Evolutionary conservation across 2,329 filamentous ascomycete genomes (phyloP).

Genomic region (Phoma sp.): DNA sequence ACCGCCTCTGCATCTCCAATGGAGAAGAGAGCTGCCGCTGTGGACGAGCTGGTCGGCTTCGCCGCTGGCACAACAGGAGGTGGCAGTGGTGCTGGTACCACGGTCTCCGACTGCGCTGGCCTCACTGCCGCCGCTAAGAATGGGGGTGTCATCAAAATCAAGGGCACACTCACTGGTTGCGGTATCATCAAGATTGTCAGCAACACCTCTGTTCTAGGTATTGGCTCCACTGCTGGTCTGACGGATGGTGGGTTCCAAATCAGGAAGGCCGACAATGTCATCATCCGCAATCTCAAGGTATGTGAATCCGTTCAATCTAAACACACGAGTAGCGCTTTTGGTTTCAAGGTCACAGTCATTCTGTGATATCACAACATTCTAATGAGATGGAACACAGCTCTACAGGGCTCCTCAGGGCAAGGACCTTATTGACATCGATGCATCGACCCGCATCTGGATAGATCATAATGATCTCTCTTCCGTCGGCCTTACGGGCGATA

Average conservation of each 20-base stretch:
- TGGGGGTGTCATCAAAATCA: conserved; percentile 44
- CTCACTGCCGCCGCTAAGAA: conserved; percentile 57
- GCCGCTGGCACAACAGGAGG: conserved; percentile 63
- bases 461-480: conserved; percentile 71
- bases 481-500: conserved; percentile 48
- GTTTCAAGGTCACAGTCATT: no score
- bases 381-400: conserved; percentile 47
- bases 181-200: conserved; percentile 35
- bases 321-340: no score
- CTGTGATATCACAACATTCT: no score
- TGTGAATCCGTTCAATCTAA: conserved; percentile 38
- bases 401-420: conserved; percentile 63
- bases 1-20: conserved; percentile 30
- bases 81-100: conserved; percentile 60
- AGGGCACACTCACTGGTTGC: conserved; percentile 39
- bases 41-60: conserved; percentile 51
- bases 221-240: conserved; percentile 50
- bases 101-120: conserved; percentile 58
- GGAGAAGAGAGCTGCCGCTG: conserved; percentile 35
- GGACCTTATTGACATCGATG: conserved; percentile 66
- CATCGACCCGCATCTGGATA: conserved; percentile 63
- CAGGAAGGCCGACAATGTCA: conserved; percentile 62
- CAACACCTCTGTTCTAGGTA: conserved; percentile 47
- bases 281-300: conserved; percentile 65
- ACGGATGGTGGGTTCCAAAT: conserved; percentile 60